Evolutionary conservation across 306 rosid species (phyloP).

Genomic region (Potentilla sterilis): DNA sequence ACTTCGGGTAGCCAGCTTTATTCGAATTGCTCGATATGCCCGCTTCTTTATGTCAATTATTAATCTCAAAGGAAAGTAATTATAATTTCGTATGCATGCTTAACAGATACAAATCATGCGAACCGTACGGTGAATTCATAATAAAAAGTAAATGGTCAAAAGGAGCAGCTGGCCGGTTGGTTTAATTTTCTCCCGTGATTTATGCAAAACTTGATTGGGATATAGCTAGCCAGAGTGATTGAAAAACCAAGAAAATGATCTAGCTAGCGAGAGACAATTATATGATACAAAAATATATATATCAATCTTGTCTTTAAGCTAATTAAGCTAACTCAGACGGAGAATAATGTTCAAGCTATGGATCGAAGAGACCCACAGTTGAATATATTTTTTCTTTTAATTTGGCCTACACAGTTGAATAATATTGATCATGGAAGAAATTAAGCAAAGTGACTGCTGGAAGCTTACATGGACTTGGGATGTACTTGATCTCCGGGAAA

Average conservation of each 20-base stretch:
- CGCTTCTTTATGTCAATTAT: neutral
- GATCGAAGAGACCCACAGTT: neutral
- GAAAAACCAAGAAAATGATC: no score
- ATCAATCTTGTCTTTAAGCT: neutral
- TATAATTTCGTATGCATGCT: neutral
- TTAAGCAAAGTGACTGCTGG: no score
- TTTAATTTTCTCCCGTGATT: neutral
- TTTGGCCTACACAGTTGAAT: no score
- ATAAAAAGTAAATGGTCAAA: neutral
- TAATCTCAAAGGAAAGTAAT: neutral
- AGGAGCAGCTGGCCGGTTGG: neutral
- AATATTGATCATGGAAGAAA: neutral
- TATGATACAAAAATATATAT: no score
- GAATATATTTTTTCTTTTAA: no score
- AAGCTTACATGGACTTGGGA: constrained; percentile 72
- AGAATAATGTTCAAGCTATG: neutral
- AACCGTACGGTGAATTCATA: neutral
- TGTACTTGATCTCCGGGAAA: constrained; percentile 53
- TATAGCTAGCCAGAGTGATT: neutral
- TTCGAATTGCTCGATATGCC: neutral
- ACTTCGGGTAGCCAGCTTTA: no score
- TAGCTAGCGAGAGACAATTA: neutral
- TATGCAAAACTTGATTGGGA: neutral
- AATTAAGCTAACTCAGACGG: neutral
- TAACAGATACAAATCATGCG: neutral